phyloP scores from a whole-genome alignment of 169 alveolate species.

The Eimeria necatrix region DNA sequence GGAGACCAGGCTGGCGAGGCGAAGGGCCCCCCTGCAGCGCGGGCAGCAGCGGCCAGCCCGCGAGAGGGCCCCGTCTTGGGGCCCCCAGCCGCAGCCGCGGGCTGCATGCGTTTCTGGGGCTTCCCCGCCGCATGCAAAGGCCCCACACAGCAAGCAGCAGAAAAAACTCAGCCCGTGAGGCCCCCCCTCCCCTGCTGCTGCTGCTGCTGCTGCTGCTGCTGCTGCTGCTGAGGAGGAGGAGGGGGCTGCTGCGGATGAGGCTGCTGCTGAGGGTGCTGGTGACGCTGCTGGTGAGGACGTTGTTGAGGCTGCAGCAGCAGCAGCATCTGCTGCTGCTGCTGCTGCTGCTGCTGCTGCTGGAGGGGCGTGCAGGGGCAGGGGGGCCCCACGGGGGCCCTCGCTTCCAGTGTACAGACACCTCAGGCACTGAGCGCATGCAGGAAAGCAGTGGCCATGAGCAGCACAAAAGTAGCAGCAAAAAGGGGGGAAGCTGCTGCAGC shows the following conservation, averaged over 20 bases:
- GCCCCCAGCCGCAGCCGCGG: constrained; percentile 48
- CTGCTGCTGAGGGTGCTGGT: no score
- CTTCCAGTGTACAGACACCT: constrained; percentile 68
- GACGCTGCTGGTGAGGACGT: no score
- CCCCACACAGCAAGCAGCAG: constrained; percentile 60
- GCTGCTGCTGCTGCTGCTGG: not conserved
- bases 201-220: not conserved
- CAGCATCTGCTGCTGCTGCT: not conserved
- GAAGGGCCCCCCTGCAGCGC: constrained; percentile 12
- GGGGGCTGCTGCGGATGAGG: no score
- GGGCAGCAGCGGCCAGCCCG: constrained; percentile 75
- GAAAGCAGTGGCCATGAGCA: constrained; percentile 36
- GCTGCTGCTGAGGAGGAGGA: not conserved
- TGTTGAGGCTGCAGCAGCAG: not conserved
- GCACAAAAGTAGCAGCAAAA: constrained; percentile 26
- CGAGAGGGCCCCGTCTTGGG: constrained; percentile 10
- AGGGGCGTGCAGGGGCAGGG: constrained; percentile 11
- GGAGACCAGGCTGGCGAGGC: constrained; percentile 53
- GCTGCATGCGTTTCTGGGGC: constrained; percentile 35
- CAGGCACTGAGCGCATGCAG: constrained; percentile 54
- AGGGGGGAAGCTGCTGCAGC: constrained; percentile 47
- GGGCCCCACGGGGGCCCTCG: constrained; percentile 15
- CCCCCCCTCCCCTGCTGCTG: not conserved
- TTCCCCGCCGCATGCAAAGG: constrained; percentile 51
- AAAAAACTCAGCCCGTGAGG: constrained; percentile 20